A percentile compares a stretch with the other conserved stretches of the same genome.
Evolutionary conservation across 352 stramenopile species (phyloP).

Genomic region (Stramenopiles sp.): DNA sequence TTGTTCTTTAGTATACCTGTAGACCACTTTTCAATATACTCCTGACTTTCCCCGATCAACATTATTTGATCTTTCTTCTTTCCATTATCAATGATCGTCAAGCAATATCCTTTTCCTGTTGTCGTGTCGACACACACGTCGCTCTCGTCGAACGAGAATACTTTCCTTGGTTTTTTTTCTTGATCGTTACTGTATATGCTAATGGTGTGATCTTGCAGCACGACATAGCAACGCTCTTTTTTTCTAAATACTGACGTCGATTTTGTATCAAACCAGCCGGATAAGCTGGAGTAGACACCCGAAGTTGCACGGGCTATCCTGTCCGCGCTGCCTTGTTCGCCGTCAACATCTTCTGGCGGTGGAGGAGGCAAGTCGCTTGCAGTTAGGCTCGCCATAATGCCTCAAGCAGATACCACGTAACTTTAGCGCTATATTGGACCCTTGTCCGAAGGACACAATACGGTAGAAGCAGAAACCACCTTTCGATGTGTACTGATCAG

Average conservation of each 20-base stretch:
- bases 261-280: background rate
- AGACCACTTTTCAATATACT: background rate
- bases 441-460: too few species aligned
- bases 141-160: background rate
- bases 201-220: background rate
- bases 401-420: too few species aligned
- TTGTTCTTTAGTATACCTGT: constrained; percentile 4
- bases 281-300: background rate
- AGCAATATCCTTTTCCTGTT: background rate
- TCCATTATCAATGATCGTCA: background rate
- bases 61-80: constrained; percentile 8
- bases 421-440: too few species aligned
- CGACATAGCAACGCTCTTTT: background rate
- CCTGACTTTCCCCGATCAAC: background rate
- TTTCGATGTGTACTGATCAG: too few species aligned
- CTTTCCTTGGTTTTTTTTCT: constrained; percentile 10
- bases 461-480: too few species aligned
- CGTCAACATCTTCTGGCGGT: background rate
- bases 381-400: background rate
- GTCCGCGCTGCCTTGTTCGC: background rate
- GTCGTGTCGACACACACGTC: background rate
- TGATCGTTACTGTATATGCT: background rate
- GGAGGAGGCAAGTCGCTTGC: background rate
- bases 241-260: constrained; percentile 4
- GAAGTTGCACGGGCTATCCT: background rate